Evolutionary conservation across 768 basidiomycete genomes (phyloP).

Genomic region (Hysterangium stoloniferum): DNA sequence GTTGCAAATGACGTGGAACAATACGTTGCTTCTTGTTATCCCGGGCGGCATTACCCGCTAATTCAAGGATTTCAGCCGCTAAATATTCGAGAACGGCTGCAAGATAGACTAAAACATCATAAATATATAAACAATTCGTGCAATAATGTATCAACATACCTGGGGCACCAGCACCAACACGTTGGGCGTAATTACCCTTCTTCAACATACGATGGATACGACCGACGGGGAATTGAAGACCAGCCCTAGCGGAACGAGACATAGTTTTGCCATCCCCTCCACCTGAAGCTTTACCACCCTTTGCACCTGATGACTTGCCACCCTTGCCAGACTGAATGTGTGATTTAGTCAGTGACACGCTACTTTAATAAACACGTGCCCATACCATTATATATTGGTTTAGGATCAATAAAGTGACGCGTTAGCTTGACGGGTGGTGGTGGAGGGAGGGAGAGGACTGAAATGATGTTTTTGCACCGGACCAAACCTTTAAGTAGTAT

Average conservation of each 20-base stretch:
- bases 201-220: constrained; percentile 77
- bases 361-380: neutral
- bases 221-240: constrained; percentile 71
- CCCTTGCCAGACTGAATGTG: constrained; percentile 48
- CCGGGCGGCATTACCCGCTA: constrained; percentile 72
- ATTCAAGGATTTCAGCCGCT: constrained; percentile 78
- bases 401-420: constrained; percentile 9
- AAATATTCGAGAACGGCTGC: constrained; percentile 85
- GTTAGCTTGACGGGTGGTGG: constrained; percentile 18
- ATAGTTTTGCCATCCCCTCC: constrained; percentile 40
- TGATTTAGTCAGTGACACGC: neutral
- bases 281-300: constrained; percentile 28
- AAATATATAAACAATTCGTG: neutral
- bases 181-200: constrained; percentile 64
- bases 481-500: neutral
- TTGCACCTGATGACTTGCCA: constrained; percentile 31
- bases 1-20: constrained; percentile 68
- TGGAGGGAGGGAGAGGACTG: constrained; percentile 16
- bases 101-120: constrained; percentile 51
- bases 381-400: constrained; percentile 29
- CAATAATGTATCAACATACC: constrained; percentile 29
- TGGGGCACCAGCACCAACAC: constrained; percentile 63
- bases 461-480: neutral
- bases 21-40: constrained; percentile 82
- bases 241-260: constrained; percentile 59